A percentile compares a stretch with the other conserved stretches of the same genome.
phyloP scores from a whole-genome alignment of 148 eudicot species.

The Fagopyrum tataricum region DNA sequence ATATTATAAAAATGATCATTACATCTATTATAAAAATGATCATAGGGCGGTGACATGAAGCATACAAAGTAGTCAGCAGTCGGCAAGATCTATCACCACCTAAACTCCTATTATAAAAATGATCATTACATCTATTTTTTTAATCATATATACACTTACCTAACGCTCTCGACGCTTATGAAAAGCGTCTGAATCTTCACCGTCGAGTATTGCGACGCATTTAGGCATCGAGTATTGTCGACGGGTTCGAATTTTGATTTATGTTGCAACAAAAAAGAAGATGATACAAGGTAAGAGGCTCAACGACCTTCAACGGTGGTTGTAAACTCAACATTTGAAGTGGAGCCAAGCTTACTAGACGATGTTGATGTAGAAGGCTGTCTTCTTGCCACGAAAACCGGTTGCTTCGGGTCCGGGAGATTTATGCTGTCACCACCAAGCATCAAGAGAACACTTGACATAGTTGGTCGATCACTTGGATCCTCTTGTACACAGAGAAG shows the following conservation, averaged over 20 bases:
- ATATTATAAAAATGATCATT: too few species aligned
- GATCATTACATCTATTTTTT: too few species aligned
- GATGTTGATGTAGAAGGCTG: neutral
- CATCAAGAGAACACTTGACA: slow-evolving; percentile 19
- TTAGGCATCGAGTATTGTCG: too few species aligned
- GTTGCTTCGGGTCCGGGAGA: neutral
- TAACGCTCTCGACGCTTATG: too few species aligned
- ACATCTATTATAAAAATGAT: too few species aligned
- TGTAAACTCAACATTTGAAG: neutral
- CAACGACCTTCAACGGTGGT: neutral
- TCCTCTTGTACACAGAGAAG: slow-evolving; percentile 28
- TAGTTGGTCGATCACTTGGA: slow-evolving; percentile 18
- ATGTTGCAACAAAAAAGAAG: too few species aligned
- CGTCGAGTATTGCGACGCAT: too few species aligned
- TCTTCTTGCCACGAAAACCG: slow-evolving; percentile 8
- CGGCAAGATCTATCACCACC: neutral
- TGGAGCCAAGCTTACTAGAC: neutral
- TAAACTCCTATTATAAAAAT: too few species aligned
- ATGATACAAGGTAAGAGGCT: too few species aligned
- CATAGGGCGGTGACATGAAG: neutral
- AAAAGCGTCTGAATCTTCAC: too few species aligned
- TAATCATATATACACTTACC: too few species aligned
- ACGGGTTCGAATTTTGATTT: too few species aligned
- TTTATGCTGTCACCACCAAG: neutral
- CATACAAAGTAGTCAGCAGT: neutral